Percentiles rank a stretch among this genome's conserved stretches.
These are phyloP conservation scores for Alternaria sp. DNA, from an alignment of 2,329 filamentous ascomycete genomes.

Conservation along the genomic window DNA sequence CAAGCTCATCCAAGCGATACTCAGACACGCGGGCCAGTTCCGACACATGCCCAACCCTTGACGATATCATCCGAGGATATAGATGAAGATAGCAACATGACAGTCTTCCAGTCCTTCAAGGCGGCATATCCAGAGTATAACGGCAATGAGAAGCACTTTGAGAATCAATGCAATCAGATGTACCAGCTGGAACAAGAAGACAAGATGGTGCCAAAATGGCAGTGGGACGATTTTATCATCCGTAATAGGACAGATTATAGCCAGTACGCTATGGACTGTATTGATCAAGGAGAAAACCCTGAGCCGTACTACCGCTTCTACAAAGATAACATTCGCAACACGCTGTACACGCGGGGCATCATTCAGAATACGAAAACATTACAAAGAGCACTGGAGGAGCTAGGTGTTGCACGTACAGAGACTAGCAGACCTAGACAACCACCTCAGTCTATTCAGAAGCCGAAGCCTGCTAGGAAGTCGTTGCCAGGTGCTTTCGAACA, in stretches of 20 bases:
- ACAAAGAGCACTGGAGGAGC: slow-evolving; percentile 32
- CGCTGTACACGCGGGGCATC: slow-evolving; percentile 37
- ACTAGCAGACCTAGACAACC: not conserved
- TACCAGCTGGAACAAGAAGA: slow-evolving; percentile 39
- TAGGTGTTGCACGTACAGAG: slow-evolving; percentile 12
- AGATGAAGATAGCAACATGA: not conserved
- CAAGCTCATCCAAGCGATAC: not conserved
- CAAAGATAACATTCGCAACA: slow-evolving; percentile 42
- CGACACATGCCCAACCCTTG: not conserved
- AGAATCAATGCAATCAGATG: slow-evolving; percentile 41
- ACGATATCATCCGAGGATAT: not conserved
- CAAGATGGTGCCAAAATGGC: slow-evolving; percentile 48
- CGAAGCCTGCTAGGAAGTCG: slow-evolving; percentile 13
- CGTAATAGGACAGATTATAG: slow-evolving; percentile 46
- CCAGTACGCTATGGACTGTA: slow-evolving; percentile 33
- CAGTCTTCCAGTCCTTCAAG: slow-evolving; percentile 41
- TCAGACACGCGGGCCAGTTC: not conserved
- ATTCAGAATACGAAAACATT: slow-evolving; percentile 28
- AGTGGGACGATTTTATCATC: slow-evolving; percentile 53
- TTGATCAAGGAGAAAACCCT: slow-evolving; percentile 32
- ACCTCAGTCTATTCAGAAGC: not conserved
- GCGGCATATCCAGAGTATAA: slow-evolving; percentile 48
- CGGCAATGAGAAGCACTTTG: slow-evolving; percentile 45
- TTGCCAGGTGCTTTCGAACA: slow-evolving; percentile 15
- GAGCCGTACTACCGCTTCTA: slow-evolving; percentile 48